Evolutionary conservation across 202 grass and related monocot genomes (phyloP), one percentile per base, ranked within the genome.

Genomic region (Musa balbisiana): DNA sequence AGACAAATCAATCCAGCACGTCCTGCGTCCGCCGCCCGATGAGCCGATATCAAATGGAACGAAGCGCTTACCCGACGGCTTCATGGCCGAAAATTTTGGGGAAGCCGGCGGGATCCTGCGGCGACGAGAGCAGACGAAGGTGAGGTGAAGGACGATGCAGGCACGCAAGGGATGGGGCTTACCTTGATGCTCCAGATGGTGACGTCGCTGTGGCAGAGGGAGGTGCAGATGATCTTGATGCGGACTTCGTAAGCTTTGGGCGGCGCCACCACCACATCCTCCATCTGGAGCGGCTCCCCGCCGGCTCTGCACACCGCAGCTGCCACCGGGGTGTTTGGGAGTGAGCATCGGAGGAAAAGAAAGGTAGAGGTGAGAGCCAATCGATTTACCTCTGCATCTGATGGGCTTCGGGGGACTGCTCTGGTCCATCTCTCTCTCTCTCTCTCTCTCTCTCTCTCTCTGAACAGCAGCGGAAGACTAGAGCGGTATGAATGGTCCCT

Each of bases 191-290:
- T 88, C 93, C 93, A 97, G 81, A 89, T 82, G 12, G 90, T 87
- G 80, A 93, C 65, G 78, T 97, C 93, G 80, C 86, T 93, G 78
- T 93, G 88, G 79, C 93, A 97, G 77, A 92, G 86, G 49, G 93
- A 87, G 51, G 93, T 87, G 80, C 90, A 97, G 73, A 97, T 51
- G 84, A 97, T 86, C 55, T 84, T 87, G 75, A 97, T 79, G 64
- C 90, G 83, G 51, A 89, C 78, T 77, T 97, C 93, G 82, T 93
- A 24, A 11, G 75, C 90, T 80, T 76, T 78, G 8, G 93, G 93
- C 55, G 93, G 80, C 2, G 87, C 90, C 29, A 97, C 93, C 77
- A 89, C 78, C 78, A 97, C 73, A 81, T 93, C 90, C 86, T 97
- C 93, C 71, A 93, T 27, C 10, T 9, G 55, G 0, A 97, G 75